Evolutionary conservation across 176 grass and related monocot species (phyloP).

Genomic region (Calamus simplicifolius): DNA sequence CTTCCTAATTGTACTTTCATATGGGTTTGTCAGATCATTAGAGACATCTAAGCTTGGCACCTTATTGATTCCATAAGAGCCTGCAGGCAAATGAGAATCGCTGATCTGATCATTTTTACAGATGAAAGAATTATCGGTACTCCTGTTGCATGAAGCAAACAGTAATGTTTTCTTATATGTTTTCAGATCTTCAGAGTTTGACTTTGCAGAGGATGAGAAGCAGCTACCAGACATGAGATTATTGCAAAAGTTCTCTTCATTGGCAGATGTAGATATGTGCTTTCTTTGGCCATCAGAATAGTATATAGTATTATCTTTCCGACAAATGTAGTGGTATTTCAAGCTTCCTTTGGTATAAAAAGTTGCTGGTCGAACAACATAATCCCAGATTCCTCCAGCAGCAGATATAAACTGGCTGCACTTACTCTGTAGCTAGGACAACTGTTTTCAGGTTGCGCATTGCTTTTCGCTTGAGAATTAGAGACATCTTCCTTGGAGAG

Average conservation of each 20-base stretch:
- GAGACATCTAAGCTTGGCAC: not conserved
- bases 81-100: conserved; percentile 24
- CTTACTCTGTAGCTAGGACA: conserved; percentile 30
- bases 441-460: conserved; percentile 31
- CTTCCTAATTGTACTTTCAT: conserved; percentile 4
- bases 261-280: conserved; percentile 5
- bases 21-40: conserved; percentile 8
- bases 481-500: conserved; percentile 19
- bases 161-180: conserved; percentile 40
- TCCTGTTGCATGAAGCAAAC: conserved; percentile 25
- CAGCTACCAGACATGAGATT: conserved; percentile 13
- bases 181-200: conserved; percentile 45
- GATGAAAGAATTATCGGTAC: conserved; percentile 19
- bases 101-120: conserved; percentile 21
- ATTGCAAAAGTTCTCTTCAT: conserved; percentile 18
- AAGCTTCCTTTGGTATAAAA: conserved; percentile 30
- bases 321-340: conserved; percentile 23
- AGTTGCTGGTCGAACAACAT: conserved; percentile 44
- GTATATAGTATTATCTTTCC: conserved; percentile 26
- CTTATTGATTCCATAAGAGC: conserved; percentile 18
- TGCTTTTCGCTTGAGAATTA: conserved; percentile 19
- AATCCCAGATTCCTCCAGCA: conserved; percentile 55
- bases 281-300: conserved; percentile 28
- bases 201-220: conserved; percentile 16
- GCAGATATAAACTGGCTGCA: conserved; percentile 46